Percentiles rank a stretch among this genome's conserved stretches.
Evolutionary conservation across 1,139 yeast species (phyloP).

Genomic region (Yamadazyma triangularis): DNA sequence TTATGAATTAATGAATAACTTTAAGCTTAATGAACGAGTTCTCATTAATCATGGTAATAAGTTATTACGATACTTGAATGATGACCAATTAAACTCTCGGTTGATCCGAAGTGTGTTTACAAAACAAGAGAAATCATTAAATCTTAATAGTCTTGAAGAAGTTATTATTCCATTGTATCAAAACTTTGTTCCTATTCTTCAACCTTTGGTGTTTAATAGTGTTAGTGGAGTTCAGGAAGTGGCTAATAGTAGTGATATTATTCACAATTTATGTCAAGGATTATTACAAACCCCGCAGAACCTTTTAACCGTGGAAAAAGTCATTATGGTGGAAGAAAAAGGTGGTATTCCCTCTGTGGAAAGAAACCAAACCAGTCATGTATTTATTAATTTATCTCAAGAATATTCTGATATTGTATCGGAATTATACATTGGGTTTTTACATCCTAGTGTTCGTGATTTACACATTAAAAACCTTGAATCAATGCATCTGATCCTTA

Average conservation of each 20-base stretch:
- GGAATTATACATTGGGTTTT: constrained; percentile 55
- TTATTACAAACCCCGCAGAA: too few relatives aligned
- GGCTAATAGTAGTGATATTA: constrained; percentile 35
- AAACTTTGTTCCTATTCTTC: constrained; percentile 53
- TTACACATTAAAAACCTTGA: constrained; percentile 53
- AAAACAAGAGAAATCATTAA: too few relatives aligned
- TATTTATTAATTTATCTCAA: constrained; percentile 78
- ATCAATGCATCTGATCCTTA: constrained; percentile 46
- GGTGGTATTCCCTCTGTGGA: constrained; percentile 94
- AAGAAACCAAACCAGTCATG: constrained; percentile 79
- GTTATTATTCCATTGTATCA: constrained; percentile 41
- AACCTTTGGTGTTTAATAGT: constrained; percentile 56
- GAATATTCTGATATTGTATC: constrained; percentile 66
- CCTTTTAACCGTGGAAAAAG: constrained; percentile 71
- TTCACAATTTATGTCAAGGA: constrained; percentile 24
- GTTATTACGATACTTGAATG: constrained; percentile 22
- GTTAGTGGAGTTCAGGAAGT: constrained; percentile 64
- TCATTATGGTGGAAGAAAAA: constrained; percentile 68
- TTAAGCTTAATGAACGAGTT: constrained; percentile 21
- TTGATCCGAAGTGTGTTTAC: constrained; percentile 27
- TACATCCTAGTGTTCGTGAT: constrained; percentile 41
- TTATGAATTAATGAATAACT: neutral
- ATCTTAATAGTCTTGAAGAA: constrained; percentile 29
- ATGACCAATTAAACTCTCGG: constrained; percentile 21
- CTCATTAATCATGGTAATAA: constrained; percentile 31